phyloP scores from a whole-genome alignment of 1,284 basidiomycete genomes.

The Rhodotorula sp. region DNA sequence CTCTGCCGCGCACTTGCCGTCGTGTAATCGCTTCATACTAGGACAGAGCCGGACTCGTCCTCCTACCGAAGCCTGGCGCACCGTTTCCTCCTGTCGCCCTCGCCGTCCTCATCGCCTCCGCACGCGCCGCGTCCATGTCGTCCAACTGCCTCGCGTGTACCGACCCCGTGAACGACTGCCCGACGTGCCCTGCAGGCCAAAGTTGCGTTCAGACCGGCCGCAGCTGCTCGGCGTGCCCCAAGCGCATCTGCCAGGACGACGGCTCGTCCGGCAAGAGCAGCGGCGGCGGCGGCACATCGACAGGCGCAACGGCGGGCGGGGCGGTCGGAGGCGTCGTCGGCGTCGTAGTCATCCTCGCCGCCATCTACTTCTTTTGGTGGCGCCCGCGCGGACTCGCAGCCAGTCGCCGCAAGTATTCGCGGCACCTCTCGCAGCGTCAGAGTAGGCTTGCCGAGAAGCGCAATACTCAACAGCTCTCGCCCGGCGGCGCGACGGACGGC shows the following conservation, averaged over 20 bases:
- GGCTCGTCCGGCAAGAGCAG: background rate
- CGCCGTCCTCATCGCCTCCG: background rate
- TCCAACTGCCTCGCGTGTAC: conserved; percentile 32
- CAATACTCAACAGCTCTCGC: background rate
- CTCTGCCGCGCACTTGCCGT: background rate
- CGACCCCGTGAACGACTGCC: conserved; percentile 34
- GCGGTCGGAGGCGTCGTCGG: conserved; percentile 45
- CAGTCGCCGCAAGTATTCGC: conserved; percentile 35
- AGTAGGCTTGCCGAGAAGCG: conserved; percentile 22
- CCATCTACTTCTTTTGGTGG: conserved; percentile 47
- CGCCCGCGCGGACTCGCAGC: conserved; percentile 36
- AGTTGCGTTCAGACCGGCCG: conserved; percentile 33
- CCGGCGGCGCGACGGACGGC: background rate
- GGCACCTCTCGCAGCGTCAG: conserved; percentile 32
- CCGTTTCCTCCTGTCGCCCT: no score
- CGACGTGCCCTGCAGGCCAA: conserved; percentile 30
- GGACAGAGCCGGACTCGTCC: conserved; percentile 10
- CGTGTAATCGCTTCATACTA: no score
- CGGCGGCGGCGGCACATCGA: conserved; percentile 13
- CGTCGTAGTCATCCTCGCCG: conserved; percentile 35
- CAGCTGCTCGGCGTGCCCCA: conserved; percentile 34
- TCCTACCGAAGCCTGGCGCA: background rate
- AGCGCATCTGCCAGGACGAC: conserved; percentile 37
- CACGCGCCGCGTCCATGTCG: conserved; percentile 14
- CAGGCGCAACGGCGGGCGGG: conserved; percentile 42